Conservation (phyloP, 2,329 filamentous ascomycete species). For the Verruconis gallopava region DNA sequence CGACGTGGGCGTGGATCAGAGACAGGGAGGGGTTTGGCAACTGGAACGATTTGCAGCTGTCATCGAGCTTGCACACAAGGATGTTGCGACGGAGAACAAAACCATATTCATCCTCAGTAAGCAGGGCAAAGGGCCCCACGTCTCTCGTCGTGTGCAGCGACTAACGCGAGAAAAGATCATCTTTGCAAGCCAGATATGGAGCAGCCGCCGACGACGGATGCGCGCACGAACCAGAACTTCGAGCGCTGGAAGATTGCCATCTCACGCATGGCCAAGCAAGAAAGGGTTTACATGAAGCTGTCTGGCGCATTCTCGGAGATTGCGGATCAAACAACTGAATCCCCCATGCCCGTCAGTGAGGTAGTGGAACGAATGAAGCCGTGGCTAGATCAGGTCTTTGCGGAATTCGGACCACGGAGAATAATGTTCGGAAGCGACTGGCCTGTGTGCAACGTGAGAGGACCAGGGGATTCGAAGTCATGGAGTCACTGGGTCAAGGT, state of each 20-base stretch:
- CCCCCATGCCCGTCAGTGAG: conserved; percentile 33
- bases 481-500: conserved; percentile 67
- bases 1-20: conserved; percentile 73
- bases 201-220: conserved; percentile 27
- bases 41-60: conserved; percentile 24
- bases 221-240: conserved; percentile 41
- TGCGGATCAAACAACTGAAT: conserved; percentile 34
- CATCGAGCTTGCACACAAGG: conserved; percentile 38
- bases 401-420: conserved; percentile 55
- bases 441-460: conserved; percentile 72
- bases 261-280: conserved; percentile 50
- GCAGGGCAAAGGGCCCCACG: no score
- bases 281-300: conserved; percentile 77
- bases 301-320: conserved; percentile 77
- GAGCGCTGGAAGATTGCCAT: conserved; percentile 58
- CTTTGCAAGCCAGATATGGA: conserved; percentile 78
- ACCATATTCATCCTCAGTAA: conserved; percentile 58
- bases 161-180: conserved; percentile 48
- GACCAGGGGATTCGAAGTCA: conserved; percentile 41
- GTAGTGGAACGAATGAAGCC: conserved; percentile 52
- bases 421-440: conserved; percentile 91
- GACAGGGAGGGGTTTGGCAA: conserved; percentile 57
- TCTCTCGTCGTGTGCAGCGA: conserved; percentile 6
- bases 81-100: conserved; percentile 38
- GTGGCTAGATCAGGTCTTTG: conserved; percentile 56